A percentile compares a stretch with the other conserved stretches of the same genome.
Conservation (phyloP, 2,329 filamentous ascomycete genomes). For the Beauveria australis region DNA sequence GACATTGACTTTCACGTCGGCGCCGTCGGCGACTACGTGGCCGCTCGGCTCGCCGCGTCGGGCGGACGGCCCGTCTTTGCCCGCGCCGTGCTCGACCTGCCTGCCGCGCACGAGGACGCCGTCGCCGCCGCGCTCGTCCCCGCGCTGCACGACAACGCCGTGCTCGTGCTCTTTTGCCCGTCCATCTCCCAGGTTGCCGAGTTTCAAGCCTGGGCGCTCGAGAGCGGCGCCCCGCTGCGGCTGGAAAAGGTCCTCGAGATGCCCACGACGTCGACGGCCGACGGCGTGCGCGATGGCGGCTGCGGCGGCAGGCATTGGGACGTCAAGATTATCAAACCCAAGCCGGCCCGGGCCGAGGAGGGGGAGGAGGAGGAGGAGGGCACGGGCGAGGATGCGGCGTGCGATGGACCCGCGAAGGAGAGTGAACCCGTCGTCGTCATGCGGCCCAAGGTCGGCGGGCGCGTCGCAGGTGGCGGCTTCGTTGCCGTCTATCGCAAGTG, state of each 20-base stretch:
- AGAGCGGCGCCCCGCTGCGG: slow-evolving; percentile 43
- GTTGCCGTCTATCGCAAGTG: slow-evolving; percentile 30
- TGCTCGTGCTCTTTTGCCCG: slow-evolving; percentile 64
- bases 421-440: slow-evolving; percentile 28
- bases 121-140: slow-evolving; percentile 35
- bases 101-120: slow-evolving; percentile 45
- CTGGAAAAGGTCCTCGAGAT: slow-evolving; percentile 55
- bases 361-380: slow-evolving; percentile 13
- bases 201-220: slow-evolving; percentile 41
- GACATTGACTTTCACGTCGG: slow-evolving; percentile 69
- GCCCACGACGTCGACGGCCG: slow-evolving; percentile 29
- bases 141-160: slow-evolving; percentile 56
- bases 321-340: slow-evolving; percentile 39
- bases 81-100: slow-evolving; percentile 67
- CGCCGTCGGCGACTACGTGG: slow-evolving; percentile 56
- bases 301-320: slow-evolving; percentile 55
- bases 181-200: slow-evolving; percentile 70
- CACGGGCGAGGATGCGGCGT: neutral
- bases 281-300: slow-evolving; percentile 35
- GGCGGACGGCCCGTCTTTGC: slow-evolving; percentile 53
- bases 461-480: slow-evolving; percentile 32
- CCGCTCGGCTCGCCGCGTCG: slow-evolving; percentile 37
- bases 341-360: slow-evolving; percentile 14
- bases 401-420: neutral
- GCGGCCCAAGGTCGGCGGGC: slow-evolving; percentile 33